Evolutionary conservation across 2,329 filamentous ascomycete species (phyloP), one percentile per base, ranked within the genome.

Genomic region (Alternaria sp.): DNA sequence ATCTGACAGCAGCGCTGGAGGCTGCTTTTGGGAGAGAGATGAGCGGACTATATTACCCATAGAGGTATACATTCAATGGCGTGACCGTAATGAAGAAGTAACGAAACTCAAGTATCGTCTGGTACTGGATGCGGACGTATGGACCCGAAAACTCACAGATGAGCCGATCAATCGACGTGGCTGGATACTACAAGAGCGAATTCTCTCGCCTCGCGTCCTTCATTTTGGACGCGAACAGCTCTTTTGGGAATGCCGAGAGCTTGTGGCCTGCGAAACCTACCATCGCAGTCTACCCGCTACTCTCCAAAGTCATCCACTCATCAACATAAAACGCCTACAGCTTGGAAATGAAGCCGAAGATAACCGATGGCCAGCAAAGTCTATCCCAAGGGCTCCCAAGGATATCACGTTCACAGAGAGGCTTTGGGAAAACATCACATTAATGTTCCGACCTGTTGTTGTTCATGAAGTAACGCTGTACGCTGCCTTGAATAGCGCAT

Each of bases 241-340:
- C 3, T 66, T 68, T 41, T 70, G 63, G 63, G 70, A 71, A 40
- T 70, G 68, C 31, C 17, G 48, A 6, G 45, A 58, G 5, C 17
- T 50, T 17, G 36, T 33, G 10, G 65, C 65, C 3, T 60, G 57
- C 23, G 67, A 67, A 50, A 58, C 37, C 0, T 56, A 62, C 26
- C 51, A 46, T 3, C 9, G 17, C 4, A 48, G 62, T 2, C 24
- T 55, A 2, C 50, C 59, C 4, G 4, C 6, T 10, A 26, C 36
- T 51, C 10, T 54, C 2, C 40, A 24, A 5, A 41, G 24, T 1
- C 24, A 62, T 11, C 37, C 34, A 5, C 24, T 45, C 6, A 44
- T 59, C 42, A 24, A 54, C 11, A 57, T 58, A 2, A 61, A 58
- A 31, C 40, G 26, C 11, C 9, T 54, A 24, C 37, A 54, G 9